Evolutionary conservation across 345 rosid species (phyloP), one percentile per base, ranked within the genome.

Genomic region (Gossypium sturtianum): DNA sequence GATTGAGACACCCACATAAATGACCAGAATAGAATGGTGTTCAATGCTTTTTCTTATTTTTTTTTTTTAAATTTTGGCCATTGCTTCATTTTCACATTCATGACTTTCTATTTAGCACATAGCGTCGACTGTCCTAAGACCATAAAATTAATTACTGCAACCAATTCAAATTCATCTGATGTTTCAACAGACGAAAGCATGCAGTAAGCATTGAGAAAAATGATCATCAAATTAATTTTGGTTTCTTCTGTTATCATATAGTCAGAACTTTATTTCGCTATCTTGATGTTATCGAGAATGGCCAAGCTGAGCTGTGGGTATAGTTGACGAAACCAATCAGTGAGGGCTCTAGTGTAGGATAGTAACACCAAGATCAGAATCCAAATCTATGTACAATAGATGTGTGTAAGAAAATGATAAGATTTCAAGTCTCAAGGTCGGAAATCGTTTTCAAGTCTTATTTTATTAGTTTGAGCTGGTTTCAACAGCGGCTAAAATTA

Each of bases 1-100:
- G 82, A 79, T 20, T 47, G 11, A 47, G 56, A 47, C 71, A 47
- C 60, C 29, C 51, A 45, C n/a, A 12, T 51, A 12, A 11, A 34
- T 47, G 77, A 67, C 12, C 52, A 74, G 75, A 80, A 71, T 71
- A 38, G 15, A 29, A 43, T 63, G 41, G 59, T 59, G 73, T 79
- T 71, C 16, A 57, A 63, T 1, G 70, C 59, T 70, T 60, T 76
- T 63, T 61, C 71, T 69, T 71, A 70, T 76, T 74, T 12, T 76
- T 80, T 62, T 45, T 27, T 22, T 25, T 48, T 64, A 45, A 47
- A 2, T 47, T 9, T 57, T 34, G 41, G 41, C 41, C 41, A 48
- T 10, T 2, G 15, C 13, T 23, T 49, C 7, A 22, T 20, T 49
- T 68, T 49, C 54, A 25, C 6, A 9, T 34, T 34, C 41, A 34